These are phyloP conservation scores for Tylopilus sp. DNA, from an alignment of 768 basidiomycete genomes.

Conservation along the genomic window DNA sequence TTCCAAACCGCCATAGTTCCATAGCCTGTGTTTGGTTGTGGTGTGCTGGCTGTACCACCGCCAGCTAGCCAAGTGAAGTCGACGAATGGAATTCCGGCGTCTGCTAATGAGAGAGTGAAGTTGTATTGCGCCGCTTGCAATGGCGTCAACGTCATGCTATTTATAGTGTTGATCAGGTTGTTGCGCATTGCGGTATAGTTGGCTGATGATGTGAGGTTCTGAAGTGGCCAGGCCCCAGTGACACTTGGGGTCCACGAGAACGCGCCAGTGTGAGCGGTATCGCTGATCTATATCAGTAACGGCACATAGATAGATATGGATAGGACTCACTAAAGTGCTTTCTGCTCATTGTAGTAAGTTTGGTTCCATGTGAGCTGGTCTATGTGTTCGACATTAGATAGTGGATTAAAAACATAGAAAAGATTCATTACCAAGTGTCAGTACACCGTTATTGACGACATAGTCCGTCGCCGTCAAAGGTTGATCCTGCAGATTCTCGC, in stretches of 20 bases:
- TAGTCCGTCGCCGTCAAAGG: background rate
- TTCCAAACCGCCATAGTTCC: background rate
- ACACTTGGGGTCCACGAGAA: background rate
- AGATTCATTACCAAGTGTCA: background rate
- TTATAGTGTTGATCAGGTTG: background rate
- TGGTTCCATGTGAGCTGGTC: background rate
- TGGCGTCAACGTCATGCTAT: background rate
- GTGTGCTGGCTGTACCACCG: background rate
- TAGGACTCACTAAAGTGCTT: background rate
- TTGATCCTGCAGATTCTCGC: conserved; percentile 4
- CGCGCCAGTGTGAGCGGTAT: background rate
- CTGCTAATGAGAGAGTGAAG: background rate
- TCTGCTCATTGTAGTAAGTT: background rate
- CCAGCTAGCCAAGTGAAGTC: background rate
- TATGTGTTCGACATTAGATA: background rate
- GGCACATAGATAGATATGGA: background rate
- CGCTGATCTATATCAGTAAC: background rate
- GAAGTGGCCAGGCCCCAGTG: background rate
- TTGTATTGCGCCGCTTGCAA: background rate
- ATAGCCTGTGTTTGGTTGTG: background rate
- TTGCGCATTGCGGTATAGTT: background rate
- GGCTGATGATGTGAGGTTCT: background rate
- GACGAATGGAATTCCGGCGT: background rate
- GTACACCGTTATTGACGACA: background rate
- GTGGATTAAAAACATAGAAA: background rate